Evolutionary conservation across 441 rosid genomes (phyloP).

Genomic region (Erodium trifolium): DNA sequence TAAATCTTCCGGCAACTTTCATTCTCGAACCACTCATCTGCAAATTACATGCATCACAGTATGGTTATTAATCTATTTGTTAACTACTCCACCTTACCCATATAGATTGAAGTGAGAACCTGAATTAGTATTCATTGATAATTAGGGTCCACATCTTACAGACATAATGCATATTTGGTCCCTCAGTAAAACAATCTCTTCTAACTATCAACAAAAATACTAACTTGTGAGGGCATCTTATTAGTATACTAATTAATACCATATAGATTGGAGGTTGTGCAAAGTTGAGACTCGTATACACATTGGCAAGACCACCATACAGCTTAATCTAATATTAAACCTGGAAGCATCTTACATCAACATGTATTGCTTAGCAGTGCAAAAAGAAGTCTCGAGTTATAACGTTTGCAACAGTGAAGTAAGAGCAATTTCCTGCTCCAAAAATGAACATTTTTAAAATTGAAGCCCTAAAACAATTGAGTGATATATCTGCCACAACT

Average conservation of each 20-base stretch:
- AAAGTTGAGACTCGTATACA: neutral
- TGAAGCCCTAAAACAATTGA: neutral
- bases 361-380: neutral
- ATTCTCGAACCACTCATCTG: slow-evolving; percentile 98
- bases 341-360: neutral
- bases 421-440: neutral
- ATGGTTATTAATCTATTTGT: neutral
- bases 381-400: neutral
- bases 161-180: neutral
- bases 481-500: neutral
- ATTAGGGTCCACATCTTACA: neutral
- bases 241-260: neutral
- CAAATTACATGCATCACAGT: slow-evolving; percentile 8
- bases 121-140: neutral
- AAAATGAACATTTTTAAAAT: neutral
- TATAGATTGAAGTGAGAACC: neutral
- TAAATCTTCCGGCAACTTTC: slow-evolving; percentile 95
- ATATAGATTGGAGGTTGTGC: neutral
- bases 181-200: neutral
- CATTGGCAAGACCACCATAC: neutral
- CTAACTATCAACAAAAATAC: neutral
- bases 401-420: too few relatives aligned
- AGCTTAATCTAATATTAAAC: neutral
- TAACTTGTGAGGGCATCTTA: neutral
- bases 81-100: slow-evolving; percentile 3